Conservation (phyloP, 257 asterid genomes). For the Ehretia macrophylla region DNA sequence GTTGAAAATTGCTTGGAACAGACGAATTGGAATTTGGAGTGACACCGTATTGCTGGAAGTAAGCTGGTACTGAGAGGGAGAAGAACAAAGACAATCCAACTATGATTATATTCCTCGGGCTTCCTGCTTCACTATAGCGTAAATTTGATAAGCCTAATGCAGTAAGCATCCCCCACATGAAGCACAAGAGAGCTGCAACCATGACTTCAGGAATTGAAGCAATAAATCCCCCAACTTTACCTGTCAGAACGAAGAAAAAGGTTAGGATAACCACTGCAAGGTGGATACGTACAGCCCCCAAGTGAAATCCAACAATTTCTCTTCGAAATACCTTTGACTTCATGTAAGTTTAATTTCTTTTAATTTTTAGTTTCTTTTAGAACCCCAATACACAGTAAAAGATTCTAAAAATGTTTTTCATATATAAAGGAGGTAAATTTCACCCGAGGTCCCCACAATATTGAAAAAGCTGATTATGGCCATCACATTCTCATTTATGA, state of each 20-base stretch:
- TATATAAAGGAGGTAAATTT: too few relatives aligned
- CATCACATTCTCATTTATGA: too few relatives aligned
- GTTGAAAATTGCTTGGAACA: constrained; percentile 83
- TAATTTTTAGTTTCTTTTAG: too few relatives aligned
- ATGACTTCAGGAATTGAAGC: constrained; percentile 95
- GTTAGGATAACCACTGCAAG: background rate
- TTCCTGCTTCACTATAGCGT: constrained; percentile 95
- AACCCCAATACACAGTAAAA: too few relatives aligned
- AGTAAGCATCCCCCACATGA: constrained; percentile 95
- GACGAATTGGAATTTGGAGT: constrained; percentile 70
- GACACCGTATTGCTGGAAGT: constrained; percentile 87
- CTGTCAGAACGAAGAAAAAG: constrained; percentile 34
- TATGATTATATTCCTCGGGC: constrained; percentile 93
- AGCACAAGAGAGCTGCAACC: constrained; percentile 93
- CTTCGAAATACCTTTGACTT: too few relatives aligned
- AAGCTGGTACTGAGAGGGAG: constrained; percentile 81
- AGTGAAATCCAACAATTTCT: too few relatives aligned
- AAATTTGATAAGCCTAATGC: constrained; percentile 92
- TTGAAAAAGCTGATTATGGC: too few relatives aligned
- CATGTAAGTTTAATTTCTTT: too few relatives aligned
- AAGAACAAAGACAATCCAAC: constrained; percentile 88
- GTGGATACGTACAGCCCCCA: background rate
- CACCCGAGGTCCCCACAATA: too few relatives aligned
- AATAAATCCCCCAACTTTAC: constrained; percentile 95
- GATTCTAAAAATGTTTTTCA: too few relatives aligned